Percentiles rank a stretch among this genome's conserved stretches.
Conservation (phyloP, 2,329 filamentous ascomycete species). For the Neopestalotiopsis sp. region DNA sequence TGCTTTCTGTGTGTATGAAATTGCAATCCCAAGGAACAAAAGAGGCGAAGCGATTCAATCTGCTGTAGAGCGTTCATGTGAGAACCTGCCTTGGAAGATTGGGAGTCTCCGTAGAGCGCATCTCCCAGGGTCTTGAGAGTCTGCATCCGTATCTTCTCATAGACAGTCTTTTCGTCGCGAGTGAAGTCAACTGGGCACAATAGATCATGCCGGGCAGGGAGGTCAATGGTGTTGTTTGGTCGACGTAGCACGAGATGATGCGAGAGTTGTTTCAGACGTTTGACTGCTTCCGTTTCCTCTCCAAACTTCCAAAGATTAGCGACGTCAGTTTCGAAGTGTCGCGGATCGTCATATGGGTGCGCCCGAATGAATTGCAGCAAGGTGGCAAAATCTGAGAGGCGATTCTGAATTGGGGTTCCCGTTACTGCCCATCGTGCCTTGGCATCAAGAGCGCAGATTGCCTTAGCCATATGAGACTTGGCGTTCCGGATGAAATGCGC, state of each 20-base stretch:
- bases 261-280: conserved; percentile 44
- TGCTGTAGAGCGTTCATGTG: conserved; percentile 49
- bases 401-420: conserved; percentile 54
- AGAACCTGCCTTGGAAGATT: conserved; percentile 19
- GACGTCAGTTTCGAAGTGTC: conserved; percentile 44
- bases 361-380: conserved; percentile 47
- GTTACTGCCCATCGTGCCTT: conserved; percentile 49
- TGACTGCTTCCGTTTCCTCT: conserved; percentile 38
- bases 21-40: not conserved
- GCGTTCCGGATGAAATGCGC: conserved; percentile 46
- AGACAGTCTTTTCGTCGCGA: conserved; percentile 38
- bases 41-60: conserved; percentile 34
- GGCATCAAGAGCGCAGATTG: conserved; percentile 41
- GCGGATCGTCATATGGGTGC: conserved; percentile 44
- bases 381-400: conserved; percentile 43
- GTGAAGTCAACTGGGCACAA: conserved; percentile 35
- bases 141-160: conserved; percentile 35
- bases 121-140: conserved; percentile 40
- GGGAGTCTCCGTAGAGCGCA: conserved; percentile 29
- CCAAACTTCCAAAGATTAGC: conserved; percentile 22
- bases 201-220: not conserved
- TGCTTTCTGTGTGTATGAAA: not conserved
- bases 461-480: conserved; percentile 38
- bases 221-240: conserved; percentile 35
- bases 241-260: conserved; percentile 45